These are phyloP conservation scores for Begonia loranthoides DNA, from an alignment of 306 rosid species.

Conservation along the genomic window DNA sequence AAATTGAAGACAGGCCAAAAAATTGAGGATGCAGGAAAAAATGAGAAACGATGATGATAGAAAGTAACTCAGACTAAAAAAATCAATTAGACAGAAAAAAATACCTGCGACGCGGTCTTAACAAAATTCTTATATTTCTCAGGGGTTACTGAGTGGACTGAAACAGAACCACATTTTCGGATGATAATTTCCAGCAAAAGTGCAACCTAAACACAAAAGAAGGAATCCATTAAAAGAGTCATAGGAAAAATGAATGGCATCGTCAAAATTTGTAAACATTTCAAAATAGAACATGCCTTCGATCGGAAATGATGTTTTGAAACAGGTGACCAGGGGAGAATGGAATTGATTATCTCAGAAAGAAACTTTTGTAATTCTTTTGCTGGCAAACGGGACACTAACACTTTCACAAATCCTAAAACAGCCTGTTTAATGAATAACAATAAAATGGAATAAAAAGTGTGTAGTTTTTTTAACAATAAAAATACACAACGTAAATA, in stretches of 20 bases:
- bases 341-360: constrained; percentile 38
- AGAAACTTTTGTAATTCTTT: constrained; percentile 49
- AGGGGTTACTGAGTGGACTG: constrained; percentile 48
- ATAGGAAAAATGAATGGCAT: neutral
- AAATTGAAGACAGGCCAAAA: neutral
- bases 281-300: constrained; percentile 30
- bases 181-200: constrained; percentile 60
- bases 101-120: constrained; percentile 52
- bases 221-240: neutral
- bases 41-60: neutral
- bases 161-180: constrained; percentile 75
- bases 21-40: neutral
- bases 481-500: constrained; percentile 8
- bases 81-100: neutral
- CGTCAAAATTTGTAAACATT: neutral
- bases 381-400: constrained; percentile 60
- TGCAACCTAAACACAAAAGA: constrained; percentile 39
- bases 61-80: neutral
- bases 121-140: constrained; percentile 58
- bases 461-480: too few species aligned
- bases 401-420: constrained; percentile 84
- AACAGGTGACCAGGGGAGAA: constrained; percentile 70
- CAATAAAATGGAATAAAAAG: constrained; percentile 4
- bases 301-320: constrained; percentile 78
- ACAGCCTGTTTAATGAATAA: constrained; percentile 56